These are phyloP conservation scores for Chiua virens DNA, from an alignment of 768 basidiomycete species.

Conservation along the genomic window DNA sequence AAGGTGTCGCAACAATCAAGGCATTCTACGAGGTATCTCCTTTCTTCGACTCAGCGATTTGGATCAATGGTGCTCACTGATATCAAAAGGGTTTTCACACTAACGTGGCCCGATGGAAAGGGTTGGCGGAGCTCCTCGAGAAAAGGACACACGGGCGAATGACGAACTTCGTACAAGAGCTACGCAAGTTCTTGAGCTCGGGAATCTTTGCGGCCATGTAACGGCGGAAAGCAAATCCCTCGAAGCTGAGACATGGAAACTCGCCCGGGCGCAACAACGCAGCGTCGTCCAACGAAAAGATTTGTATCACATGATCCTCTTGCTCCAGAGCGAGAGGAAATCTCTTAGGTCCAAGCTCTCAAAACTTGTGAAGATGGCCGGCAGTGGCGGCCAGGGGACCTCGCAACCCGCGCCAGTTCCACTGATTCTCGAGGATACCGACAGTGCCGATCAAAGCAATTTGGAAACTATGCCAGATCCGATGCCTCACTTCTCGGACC, in stretches of 20 bases:
- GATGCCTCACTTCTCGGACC: no score
- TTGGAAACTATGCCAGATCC: conserved; percentile 6
- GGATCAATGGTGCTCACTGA: conserved; percentile 1
- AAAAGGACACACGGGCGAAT: conserved; percentile 59
- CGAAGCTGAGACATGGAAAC: no score
- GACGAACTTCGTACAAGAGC: conserved; percentile 60
- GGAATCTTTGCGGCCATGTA: conserved; percentile 35
- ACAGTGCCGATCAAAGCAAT: conserved; percentile 23
- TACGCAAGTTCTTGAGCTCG: conserved; percentile 55
- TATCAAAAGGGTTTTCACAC: conserved; percentile 40
- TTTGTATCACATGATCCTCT: no score
- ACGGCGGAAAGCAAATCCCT: no score
- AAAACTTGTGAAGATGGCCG: no score
- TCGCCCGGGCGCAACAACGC: no score
- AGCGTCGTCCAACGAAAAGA: no score
- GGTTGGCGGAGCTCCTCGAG: conserved; percentile 49
- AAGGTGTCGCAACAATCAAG: no score
- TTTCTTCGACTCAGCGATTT: background rate
- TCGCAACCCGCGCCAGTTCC: no score
- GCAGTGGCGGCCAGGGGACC: no score
- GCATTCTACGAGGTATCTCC: conserved; percentile 42
- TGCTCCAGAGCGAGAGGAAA: no score
- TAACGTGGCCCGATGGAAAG: conserved; percentile 48
- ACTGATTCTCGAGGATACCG: background rate
- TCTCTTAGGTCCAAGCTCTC: no score